Evolutionary conservation across 306 rosid genomes (phyloP), one percentile per base, ranked within the genome.

Genomic region (Cicer bijugum): DNA sequence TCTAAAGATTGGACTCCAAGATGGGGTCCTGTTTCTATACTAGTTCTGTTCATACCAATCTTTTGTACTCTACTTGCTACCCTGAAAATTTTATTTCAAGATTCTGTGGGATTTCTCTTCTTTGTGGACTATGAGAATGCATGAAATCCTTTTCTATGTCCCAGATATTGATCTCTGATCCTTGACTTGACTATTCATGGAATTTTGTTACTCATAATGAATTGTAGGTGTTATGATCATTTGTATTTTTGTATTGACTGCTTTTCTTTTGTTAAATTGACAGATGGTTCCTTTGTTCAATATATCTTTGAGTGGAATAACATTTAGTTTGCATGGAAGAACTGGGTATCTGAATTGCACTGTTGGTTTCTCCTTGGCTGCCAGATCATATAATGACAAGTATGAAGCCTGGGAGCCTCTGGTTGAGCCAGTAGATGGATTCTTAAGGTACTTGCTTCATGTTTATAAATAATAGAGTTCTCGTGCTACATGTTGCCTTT

Each of bases 221-320:
- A 74, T 16, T 74, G 35, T 74, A 74, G 42, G 67, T 48, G 38
- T 52, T 12, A 19, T 57, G 38, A 40, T 53, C 45, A 37, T 75
- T 17, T 12, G 43, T 53, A 76, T 35, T 38, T 60, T 39, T 67
- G 38, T 40, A 62, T 42, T 78, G 71, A 80, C 16, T 77, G 6
- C 65, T 55, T 82, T 65, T 66, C 76, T 48, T 82, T 61, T 74
- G 46, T 62, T 51, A 33, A 80, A 56, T 74, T 61, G 69, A 69
- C 96, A 94, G 99, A 94, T 89, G 99, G 99, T 94, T 86, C 99
- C 99, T 45, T 82, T 94, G 91, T 94, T 90, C 86, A 94, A 94
- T 86, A 71, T 89, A 65, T 94, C 97, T 64, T 77, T 88, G 69
- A 85, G 82, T 82, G 97, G 95, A 75, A 76, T 94, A 69, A 84